Percentiles rank a stretch among this genome's conserved stretches.
Conservation (phyloP, 2,329 filamentous ascomycete species). For the Colletotrichum tanaceti region DNA sequence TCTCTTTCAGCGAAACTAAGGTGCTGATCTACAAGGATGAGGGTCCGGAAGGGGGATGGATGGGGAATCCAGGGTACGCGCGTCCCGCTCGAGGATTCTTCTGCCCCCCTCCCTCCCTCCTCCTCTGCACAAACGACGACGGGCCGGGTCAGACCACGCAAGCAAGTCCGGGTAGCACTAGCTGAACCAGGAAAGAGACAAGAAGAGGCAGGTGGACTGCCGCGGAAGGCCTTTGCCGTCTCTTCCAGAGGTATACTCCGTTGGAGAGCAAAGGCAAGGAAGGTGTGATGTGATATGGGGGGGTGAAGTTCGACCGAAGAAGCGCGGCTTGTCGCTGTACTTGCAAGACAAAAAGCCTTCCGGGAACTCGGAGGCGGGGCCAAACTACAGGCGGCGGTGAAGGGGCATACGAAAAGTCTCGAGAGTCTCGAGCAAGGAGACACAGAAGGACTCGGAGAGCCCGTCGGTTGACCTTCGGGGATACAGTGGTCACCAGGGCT, state of each 20-base stretch:
- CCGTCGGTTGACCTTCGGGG: slow-evolving; percentile 25
- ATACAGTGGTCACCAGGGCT: slow-evolving; percentile 23
- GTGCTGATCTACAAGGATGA: slow-evolving; percentile 42
- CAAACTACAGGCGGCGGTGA: slow-evolving; percentile 15
- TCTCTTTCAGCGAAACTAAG: not conserved
- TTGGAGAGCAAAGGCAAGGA: not conserved
- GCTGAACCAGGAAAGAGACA: not conserved
- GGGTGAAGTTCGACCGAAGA: not conserved
- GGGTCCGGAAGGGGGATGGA: slow-evolving; percentile 3
- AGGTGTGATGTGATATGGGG: not conserved
- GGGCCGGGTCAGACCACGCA: slow-evolving; percentile 37
- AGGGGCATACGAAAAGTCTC: not conserved
- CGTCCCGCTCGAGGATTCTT: slow-evolving; percentile 30
- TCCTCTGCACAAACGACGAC: slow-evolving; percentile 24
- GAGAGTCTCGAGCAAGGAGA: slow-evolving; percentile 1
- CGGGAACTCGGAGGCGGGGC: slow-evolving; percentile 33
- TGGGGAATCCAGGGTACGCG: slow-evolving; percentile 35
- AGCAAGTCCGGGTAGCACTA: slow-evolving; percentile 12
- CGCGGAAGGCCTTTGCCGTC: slow-evolving; percentile 7
- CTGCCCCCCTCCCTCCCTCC: slow-evolving; percentile 11
- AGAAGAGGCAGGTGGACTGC: slow-evolving; percentile 14
- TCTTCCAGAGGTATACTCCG: not conserved
- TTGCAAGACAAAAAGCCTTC: not conserved
- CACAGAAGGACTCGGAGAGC: slow-evolving; percentile 7
- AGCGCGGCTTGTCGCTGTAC: slow-evolving; percentile 21